These are phyloP conservation scores for Colletotrichum orbiculare DNA, from an alignment of 2,329 filamentous ascomycete genomes.

Conservation along the genomic window DNA sequence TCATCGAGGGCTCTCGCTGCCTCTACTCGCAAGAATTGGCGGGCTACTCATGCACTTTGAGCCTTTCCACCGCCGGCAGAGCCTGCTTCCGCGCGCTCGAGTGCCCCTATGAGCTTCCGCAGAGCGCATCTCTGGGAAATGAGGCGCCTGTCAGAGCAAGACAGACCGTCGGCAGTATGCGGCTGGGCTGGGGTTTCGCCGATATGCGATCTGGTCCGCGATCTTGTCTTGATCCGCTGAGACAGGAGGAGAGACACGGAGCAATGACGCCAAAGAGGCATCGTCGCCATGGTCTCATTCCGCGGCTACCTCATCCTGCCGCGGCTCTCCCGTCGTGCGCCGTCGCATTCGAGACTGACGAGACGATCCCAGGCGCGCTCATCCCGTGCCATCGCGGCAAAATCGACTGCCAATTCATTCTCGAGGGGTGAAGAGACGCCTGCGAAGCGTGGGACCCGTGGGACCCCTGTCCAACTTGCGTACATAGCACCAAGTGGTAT, in stretches of 20 bases:
- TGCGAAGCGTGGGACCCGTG: slow-evolving; percentile 24
- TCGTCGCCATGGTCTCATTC: slow-evolving; percentile 22
- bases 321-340: slow-evolving; percentile 26
- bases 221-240: slow-evolving; percentile 34
- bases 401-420: background rate
- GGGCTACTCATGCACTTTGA: slow-evolving; percentile 13
- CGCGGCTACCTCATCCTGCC: slow-evolving; percentile 33
- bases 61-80: slow-evolving; percentile 19
- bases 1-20: slow-evolving; percentile 20
- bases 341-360: slow-evolving; percentile 12
- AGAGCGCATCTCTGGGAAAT: slow-evolving; percentile 9
- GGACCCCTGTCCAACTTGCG: background rate
- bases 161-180: too few relatives aligned
- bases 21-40: slow-evolving; percentile 5
- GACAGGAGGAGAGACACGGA: slow-evolving; percentile 36
- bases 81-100: slow-evolving; percentile 14
- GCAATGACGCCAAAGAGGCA: slow-evolving; percentile 26
- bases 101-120: background rate
- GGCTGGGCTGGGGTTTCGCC: slow-evolving; percentile 25
- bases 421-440: slow-evolving; percentile 25
- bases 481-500: too few relatives aligned
- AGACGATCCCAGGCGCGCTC: slow-evolving; percentile 34
- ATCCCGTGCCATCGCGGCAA: slow-evolving; percentile 36
- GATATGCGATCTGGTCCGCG: slow-evolving; percentile 29
- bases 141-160: slow-evolving; percentile 15